Conservation (phyloP, 2,329 filamentous ascomycete species). For the Colletotrichum noveboracense region DNA sequence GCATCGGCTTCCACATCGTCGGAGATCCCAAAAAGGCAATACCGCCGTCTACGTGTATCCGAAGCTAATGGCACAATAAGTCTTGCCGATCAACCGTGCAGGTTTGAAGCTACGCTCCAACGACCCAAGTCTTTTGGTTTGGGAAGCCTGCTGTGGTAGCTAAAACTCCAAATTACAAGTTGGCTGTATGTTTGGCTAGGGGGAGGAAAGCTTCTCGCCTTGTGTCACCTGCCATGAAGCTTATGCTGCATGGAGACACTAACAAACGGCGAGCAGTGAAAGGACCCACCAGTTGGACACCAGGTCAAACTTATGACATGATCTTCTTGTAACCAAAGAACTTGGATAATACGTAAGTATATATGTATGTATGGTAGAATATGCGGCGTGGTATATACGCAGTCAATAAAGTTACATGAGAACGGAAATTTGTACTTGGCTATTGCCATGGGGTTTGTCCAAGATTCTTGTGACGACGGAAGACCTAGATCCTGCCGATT, state of each 20-base stretch:
- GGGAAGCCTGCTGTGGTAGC: too few species aligned
- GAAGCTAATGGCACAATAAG: too few species aligned
- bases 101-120: not conserved
- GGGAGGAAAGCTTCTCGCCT: not conserved
- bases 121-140: not conserved
- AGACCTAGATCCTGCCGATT: not conserved
- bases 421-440: not conserved
- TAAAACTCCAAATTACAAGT: too few species aligned
- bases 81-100: not conserved
- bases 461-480: not conserved
- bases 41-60: too few species aligned
- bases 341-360: not conserved
- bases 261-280: not conserved
- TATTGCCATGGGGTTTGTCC: accelerated
- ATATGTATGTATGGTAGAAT: not conserved
- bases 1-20: not conserved
- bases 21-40: not conserved
- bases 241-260: too few species aligned
- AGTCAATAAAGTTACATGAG: not conserved
- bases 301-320: not conserved
- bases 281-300: not conserved
- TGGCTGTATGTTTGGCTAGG: too few species aligned
- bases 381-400: not conserved
- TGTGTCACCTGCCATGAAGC: too few species aligned
- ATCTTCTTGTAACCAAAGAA: not conserved